These are phyloP conservation scores for Agrocybe praecox DNA, from an alignment of 768 basidiomycete genomes.

Conservation along the genomic window DNA sequence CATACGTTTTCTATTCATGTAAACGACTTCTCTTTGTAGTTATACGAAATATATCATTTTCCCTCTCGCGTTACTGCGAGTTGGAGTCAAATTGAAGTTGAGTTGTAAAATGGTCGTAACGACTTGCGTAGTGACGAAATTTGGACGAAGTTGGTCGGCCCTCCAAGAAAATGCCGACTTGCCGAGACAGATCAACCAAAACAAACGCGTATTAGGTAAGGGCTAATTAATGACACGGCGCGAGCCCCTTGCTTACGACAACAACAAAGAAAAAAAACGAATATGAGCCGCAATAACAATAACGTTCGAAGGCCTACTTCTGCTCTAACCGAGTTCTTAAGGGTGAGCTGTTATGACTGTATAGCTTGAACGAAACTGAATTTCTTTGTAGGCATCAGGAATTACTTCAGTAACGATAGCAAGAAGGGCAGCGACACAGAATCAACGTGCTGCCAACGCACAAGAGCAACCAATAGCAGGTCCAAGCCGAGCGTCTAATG, in stretches of 20 bases:
- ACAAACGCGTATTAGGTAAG: background rate
- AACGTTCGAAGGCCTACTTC: conserved; percentile 84
- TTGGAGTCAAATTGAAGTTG: no score
- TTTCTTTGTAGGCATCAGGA: conserved; percentile 39
- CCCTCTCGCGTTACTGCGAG: no score
- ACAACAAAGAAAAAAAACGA: background rate
- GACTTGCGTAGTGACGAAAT: no score
- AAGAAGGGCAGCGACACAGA: conserved; percentile 33
- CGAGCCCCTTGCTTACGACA: background rate
- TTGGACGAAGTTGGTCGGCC: no score
- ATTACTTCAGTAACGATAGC: conserved; percentile 52
- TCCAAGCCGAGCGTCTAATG: conserved; percentile 36
- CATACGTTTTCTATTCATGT: background rate
- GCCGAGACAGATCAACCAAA: background rate
- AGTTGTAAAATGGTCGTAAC: no score
- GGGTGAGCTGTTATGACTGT: conserved; percentile 41
- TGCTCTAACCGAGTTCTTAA: conserved; percentile 80
- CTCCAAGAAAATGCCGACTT: no score
- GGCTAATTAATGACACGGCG: conserved; percentile 1
- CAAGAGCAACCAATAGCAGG: conserved; percentile 44
- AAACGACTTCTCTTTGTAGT: background rate
- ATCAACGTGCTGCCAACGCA: conserved; percentile 20
- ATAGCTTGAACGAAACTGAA: no score
- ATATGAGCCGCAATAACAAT: conserved; percentile 46
- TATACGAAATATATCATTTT: no score